Percentiles rank a stretch among this genome's conserved stretches.
Conservation (phyloP, 345 rosid species). For the Gossypium herbaceum region DNA sequence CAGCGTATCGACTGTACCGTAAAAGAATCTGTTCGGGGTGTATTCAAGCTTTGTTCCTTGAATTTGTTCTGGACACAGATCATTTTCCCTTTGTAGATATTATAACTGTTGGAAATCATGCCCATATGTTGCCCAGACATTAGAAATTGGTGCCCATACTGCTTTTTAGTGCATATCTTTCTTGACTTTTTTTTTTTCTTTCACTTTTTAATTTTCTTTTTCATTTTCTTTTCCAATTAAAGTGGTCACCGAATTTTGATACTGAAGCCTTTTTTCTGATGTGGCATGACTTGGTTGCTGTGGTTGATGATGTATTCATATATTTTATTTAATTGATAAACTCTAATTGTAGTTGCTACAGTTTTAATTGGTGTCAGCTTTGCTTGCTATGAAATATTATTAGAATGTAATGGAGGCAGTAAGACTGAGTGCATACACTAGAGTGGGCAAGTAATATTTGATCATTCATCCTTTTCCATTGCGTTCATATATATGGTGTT, state of each 20-base stretch:
- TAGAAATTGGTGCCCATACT: constrained; percentile 29
- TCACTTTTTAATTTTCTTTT: constrained; percentile 30
- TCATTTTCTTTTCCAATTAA: constrained; percentile 9
- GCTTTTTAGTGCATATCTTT: constrained; percentile 36
- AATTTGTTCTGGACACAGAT: constrained; percentile 42
- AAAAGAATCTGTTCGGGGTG: constrained; percentile 26
- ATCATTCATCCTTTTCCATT: background rate
- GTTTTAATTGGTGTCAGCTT: constrained; percentile 5
- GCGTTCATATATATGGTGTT: background rate
- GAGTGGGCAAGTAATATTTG: background rate
- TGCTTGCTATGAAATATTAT: background rate
- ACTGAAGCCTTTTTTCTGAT: constrained; percentile 18
- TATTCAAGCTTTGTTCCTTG: constrained; percentile 28
- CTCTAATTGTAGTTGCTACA: constrained; percentile 20
- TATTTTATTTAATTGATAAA: constrained; percentile 16
- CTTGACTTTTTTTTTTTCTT: constrained; percentile 15
- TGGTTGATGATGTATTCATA: constrained; percentile 20
- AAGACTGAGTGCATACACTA: background rate
- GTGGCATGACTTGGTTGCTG: constrained; percentile 25
- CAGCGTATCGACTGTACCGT: constrained; percentile 24
- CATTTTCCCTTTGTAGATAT: constrained; percentile 51
- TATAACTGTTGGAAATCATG: constrained; percentile 44
- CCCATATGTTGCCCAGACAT: constrained; percentile 31
- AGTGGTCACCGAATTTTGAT: constrained; percentile 34
- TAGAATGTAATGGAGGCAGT: background rate